These are phyloP conservation scores for Alternaria brassicae DNA, from an alignment of 2,329 filamentous ascomycete genomes.

Conservation along the genomic window DNA sequence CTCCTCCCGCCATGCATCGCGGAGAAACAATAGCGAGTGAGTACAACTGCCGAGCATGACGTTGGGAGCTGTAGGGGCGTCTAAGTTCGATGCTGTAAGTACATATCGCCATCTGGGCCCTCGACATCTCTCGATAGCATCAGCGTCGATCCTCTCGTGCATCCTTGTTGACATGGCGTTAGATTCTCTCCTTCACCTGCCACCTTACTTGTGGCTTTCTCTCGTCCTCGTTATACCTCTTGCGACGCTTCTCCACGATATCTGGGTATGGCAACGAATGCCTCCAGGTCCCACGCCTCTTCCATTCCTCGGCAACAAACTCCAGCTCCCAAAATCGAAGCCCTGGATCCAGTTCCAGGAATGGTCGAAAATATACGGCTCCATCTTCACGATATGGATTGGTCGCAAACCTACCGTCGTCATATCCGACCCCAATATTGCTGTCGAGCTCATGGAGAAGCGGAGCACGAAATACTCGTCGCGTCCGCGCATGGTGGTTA, in stretches of 20 bases:
- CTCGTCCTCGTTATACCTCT: constrained; percentile 36
- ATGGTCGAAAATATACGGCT: constrained; percentile 56
- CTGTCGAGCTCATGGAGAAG: constrained; percentile 56
- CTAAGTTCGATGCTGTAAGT: constrained; percentile 10
- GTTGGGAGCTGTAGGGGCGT: constrained; percentile 5
- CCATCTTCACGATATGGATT: constrained; percentile 59
- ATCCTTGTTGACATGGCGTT: constrained; percentile 31
- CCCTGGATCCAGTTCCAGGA: constrained; percentile 51
- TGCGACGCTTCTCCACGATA: constrained; percentile 36
- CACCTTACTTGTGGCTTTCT: constrained; percentile 36
- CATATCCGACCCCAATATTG: constrained; percentile 55
- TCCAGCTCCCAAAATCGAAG: constrained; percentile 41
- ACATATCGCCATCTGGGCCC: not conserved
- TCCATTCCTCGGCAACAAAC: constrained; percentile 54
- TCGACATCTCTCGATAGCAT: not conserved
- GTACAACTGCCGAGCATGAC: constrained; percentile 33
- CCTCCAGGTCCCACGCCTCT: constrained; percentile 57
- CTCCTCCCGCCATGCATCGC: constrained; percentile 7
- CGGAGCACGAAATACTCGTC: constrained; percentile 56
- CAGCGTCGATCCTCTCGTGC: not conserved
- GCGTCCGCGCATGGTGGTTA: constrained; percentile 55
- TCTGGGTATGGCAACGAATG: constrained; percentile 48
- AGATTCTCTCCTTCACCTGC: constrained; percentile 27
- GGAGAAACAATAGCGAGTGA: constrained; percentile 22
- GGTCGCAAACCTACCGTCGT: constrained; percentile 56